Base-by-base conservation (phyloP, 306 rosid species). In the Cicer chorassanicum region DNA sequence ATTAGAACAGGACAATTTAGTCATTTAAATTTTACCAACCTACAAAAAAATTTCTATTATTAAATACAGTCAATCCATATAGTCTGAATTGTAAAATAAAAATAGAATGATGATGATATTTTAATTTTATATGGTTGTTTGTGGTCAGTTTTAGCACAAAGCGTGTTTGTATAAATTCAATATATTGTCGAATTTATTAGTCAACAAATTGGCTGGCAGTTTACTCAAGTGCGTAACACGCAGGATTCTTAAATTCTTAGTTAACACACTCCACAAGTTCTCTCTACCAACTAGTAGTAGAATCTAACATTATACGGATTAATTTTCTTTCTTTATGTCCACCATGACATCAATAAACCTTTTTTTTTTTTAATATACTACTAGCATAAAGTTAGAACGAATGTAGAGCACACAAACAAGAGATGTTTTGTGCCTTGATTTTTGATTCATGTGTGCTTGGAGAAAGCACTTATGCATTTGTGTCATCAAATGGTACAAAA, bases 241-340 rank as follows among this genome's bases (percentile, higher is more conserved):
- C 46, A 67, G 38, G 81, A 73, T 57, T 73, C 62, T 62, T 10
- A 41, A 68, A 18, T 39, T 8, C 50, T 68, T 18, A 57, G 78
- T 82, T 76, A 59, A 72, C 69, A 48, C 46, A 40, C 70, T 77
- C 85, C 87, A 73, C 78, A 54, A 43, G 14, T 73, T 84, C 62
- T 62, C 24, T 62, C 24, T 68, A 55, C 65, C 16, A 51, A 36
- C 61, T 68, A 77, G 82, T 72, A 86, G 49, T 68, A 77, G 84
- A 76, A 86, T 86, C 77, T 66, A 15, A 57, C 42, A 40, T 70
- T 12, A 13, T 36, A 12, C 12, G 41, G 72, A 1, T 42, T 70
- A 15, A 34, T 51, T 64, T 71, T 68, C 64, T 42, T 50, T 61
- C 36, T 46, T 59, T 12, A 4, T 34, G 68, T 38, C 40, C 71